These are phyloP conservation scores for Sistotremastrum niveocremeum DNA, from an alignment of 768 basidiomycete species.

Conservation along the genomic window DNA sequence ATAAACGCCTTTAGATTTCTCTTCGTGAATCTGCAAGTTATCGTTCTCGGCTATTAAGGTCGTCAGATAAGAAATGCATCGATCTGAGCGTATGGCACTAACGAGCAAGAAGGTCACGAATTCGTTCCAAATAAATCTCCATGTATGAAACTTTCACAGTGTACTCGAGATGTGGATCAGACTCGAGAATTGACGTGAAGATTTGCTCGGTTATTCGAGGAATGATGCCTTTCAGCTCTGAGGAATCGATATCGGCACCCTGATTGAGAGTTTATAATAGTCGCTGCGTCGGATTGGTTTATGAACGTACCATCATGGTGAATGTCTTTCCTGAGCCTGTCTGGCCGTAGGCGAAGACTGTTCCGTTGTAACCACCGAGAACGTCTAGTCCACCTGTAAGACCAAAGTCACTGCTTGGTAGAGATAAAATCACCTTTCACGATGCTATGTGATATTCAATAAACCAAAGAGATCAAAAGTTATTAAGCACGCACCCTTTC, in stretches of 20 bases:
- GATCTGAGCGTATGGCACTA: constrained; percentile 22
- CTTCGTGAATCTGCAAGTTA: constrained; percentile 96
- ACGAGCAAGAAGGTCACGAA: constrained; percentile 93
- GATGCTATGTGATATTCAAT: constrained; percentile 37
- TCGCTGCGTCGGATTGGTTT: background rate
- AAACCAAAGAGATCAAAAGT: constrained; percentile 4
- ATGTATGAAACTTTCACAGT: constrained; percentile 99
- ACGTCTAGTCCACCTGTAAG: constrained; percentile 52
- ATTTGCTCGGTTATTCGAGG: constrained; percentile 98
- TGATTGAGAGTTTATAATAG: constrained; percentile 20
- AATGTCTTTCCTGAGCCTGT: constrained; percentile 87
- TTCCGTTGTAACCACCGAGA: constrained; percentile 96
- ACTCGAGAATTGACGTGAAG: constrained; percentile 93
- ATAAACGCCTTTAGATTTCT: constrained; percentile 94
- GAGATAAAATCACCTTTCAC: constrained; percentile 54
- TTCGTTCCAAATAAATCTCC: constrained; percentile 97
- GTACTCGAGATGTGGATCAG: constrained; percentile 91
- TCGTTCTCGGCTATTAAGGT: constrained; percentile 73
- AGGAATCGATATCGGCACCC: constrained; percentile 95
- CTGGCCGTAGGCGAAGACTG: constrained; percentile 80
- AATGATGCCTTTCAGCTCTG: constrained; percentile 90
- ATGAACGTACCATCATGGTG: constrained; percentile 82
- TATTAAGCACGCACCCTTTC: constrained; percentile 58
- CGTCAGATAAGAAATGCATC: background rate
- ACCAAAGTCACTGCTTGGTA: background rate